Conservation (phyloP, 2,329 filamentous ascomycete genomes). For the Xylaria sp. region DNA sequence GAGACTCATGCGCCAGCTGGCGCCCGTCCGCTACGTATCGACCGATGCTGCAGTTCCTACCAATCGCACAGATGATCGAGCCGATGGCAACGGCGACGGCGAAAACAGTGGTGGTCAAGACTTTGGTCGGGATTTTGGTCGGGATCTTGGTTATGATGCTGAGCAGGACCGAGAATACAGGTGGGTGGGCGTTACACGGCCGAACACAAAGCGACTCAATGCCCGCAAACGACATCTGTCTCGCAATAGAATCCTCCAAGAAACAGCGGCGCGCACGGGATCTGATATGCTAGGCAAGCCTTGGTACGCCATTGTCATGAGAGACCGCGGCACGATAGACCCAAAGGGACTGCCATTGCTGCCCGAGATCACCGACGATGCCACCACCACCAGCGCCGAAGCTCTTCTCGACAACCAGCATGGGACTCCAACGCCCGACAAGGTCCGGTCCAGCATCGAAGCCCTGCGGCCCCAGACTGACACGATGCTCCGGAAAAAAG, state of each 20-base stretch:
- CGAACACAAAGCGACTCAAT: constrained; percentile 23
- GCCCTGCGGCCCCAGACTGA: constrained; percentile 58
- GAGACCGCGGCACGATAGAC: constrained; percentile 45
- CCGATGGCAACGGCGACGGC: constrained; percentile 14
- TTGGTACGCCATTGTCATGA: constrained; percentile 61
- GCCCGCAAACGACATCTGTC: constrained; percentile 40
- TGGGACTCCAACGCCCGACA: constrained; percentile 47
- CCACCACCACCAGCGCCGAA: constrained; percentile 51
- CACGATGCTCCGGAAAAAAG: constrained; percentile 51
- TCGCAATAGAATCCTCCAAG: constrained; percentile 44
- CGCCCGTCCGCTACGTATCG: constrained; percentile 24
- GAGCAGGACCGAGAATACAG: constrained; percentile 1
- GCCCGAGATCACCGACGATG: constrained; percentile 31
- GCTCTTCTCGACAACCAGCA: constrained; percentile 47
- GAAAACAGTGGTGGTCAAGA: background rate
- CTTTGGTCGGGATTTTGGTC: background rate
- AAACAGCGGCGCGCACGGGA: constrained; percentile 43
- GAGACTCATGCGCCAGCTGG: constrained; percentile 46
- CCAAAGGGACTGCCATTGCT: constrained; percentile 16
- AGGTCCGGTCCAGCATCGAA: constrained; percentile 60
- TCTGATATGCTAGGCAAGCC: constrained; percentile 53
- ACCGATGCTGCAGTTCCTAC: constrained; percentile 16
- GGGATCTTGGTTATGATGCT: background rate
- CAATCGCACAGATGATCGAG: background rate
- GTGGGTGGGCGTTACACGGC: constrained; percentile 6